These are phyloP conservation scores for Colletotrichum spinosum DNA, from an alignment of 2,329 filamentous ascomycete genomes.

Conservation along the genomic window DNA sequence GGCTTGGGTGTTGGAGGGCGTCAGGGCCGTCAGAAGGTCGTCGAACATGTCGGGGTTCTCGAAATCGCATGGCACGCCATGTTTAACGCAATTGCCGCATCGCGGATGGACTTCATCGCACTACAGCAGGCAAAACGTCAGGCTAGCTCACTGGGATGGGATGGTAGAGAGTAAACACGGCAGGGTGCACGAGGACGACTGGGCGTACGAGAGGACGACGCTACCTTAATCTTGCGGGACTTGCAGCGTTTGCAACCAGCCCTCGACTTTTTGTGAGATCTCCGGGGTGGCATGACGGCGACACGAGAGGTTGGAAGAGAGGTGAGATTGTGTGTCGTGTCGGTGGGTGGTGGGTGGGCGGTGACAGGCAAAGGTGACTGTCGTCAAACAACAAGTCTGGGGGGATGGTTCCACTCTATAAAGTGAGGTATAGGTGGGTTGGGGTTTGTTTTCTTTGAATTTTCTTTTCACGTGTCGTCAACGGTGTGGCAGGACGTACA, in stretches of 20 bases:
- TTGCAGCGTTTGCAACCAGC: slow-evolving; percentile 76
- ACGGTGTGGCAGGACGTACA: slow-evolving; percentile 18
- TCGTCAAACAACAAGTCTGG: not conserved
- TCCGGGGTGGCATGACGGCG: slow-evolving; percentile 68
- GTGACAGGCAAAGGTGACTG: not conserved
- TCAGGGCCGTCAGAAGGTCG: slow-evolving; percentile 51
- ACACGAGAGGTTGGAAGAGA: not conserved
- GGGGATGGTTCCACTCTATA: slow-evolving; percentile 29
- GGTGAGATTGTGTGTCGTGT: not conserved
- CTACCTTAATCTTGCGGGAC: slow-evolving; percentile 76
- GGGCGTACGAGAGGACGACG: not conserved
- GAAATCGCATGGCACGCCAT: slow-evolving; percentile 75
- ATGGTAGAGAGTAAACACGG: not conserved
- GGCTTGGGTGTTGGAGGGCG: slow-evolving; percentile 38
- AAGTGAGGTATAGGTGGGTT: slow-evolving; percentile 11
- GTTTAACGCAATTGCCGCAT: slow-evolving; percentile 75
- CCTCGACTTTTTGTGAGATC: slow-evolving; percentile 78
- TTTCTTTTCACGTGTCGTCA: slow-evolving; percentile 27
- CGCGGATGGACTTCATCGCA: slow-evolving; percentile 75
- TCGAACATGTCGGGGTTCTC: slow-evolving; percentile 62
- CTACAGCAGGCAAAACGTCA: slow-evolving; percentile 45
- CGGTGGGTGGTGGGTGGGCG: not conserved
- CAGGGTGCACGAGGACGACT: not conserved
- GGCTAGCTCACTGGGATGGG: not conserved
- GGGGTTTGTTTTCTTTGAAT: not conserved